phyloP scores from a whole-genome alignment of 2,329 filamentous ascomycete species.

The Laburnicola sp. region DNA sequence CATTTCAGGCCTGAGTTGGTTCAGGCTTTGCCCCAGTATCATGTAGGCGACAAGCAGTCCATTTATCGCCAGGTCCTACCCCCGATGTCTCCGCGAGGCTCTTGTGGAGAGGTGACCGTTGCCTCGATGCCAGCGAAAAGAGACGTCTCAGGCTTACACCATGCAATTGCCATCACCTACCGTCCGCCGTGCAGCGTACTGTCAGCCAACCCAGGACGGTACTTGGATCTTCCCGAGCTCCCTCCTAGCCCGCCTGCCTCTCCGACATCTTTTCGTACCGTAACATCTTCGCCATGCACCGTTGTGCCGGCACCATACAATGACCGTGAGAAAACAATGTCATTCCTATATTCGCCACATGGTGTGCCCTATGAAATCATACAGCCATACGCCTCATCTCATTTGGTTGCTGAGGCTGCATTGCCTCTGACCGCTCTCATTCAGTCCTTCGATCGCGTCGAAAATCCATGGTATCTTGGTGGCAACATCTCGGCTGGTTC shows the following conservation, averaged over 20 bases:
- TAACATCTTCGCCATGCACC: slow-evolving; percentile 38
- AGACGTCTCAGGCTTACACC: slow-evolving; percentile 64
- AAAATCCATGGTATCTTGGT: slow-evolving; percentile 64
- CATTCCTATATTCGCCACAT: slow-evolving; percentile 67
- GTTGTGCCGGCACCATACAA: slow-evolving; percentile 39
- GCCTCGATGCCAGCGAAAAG: slow-evolving; percentile 64
- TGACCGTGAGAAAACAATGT: slow-evolving; percentile 54
- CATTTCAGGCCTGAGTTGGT: slow-evolving; percentile 62
- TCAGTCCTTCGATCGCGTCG: slow-evolving; percentile 64
- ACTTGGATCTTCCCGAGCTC: slow-evolving; percentile 42
- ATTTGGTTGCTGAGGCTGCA: slow-evolving; percentile 60
- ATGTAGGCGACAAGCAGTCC: slow-evolving; percentile 43
- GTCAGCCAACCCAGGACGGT: slow-evolving; percentile 37
- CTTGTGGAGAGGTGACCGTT: slow-evolving; percentile 70
- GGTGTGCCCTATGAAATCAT: slow-evolving; percentile 61
- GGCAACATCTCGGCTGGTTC: slow-evolving; percentile 61
- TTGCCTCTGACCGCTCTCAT: slow-evolving; percentile 66
- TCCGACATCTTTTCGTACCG: slow-evolving; percentile 37
- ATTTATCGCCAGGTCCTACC: slow-evolving; percentile 59
- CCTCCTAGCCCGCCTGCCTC: slow-evolving; percentile 37
- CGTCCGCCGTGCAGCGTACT: slow-evolving; percentile 56
- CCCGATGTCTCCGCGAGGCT: slow-evolving; percentile 55
- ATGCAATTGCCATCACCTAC: slow-evolving; percentile 73
- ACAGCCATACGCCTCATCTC: slow-evolving; percentile 58
- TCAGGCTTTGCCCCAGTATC: slow-evolving; percentile 50